Evolutionary conservation across 495 filamentous ascomycete species (phyloP).

Genomic region (Podospora tetraspora): DNA sequence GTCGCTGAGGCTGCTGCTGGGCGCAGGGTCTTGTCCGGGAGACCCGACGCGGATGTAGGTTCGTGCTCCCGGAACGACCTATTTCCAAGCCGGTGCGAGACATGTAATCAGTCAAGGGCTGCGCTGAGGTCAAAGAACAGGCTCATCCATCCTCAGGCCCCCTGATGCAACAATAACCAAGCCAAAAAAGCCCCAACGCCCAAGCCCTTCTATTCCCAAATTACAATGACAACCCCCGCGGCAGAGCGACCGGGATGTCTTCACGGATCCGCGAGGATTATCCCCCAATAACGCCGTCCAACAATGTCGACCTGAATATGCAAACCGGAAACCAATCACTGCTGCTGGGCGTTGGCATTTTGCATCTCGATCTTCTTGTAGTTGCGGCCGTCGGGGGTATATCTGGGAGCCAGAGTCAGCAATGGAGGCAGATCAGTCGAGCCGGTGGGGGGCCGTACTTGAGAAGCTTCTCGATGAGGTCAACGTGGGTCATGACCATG

Average conservation of each 20-base stretch:
- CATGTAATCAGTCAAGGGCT: background rate
- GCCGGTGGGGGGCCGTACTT: slow-evolving; percentile 53
- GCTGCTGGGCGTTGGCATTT: background rate
- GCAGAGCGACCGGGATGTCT: background rate
- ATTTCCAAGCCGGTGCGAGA: background rate
- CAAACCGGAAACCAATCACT: background rate
- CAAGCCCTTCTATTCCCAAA: background rate
- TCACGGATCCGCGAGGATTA: background rate
- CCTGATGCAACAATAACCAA: background rate
- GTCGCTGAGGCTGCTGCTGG: background rate
- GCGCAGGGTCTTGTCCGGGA: background rate
- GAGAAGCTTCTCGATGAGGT: slow-evolving; percentile 95
- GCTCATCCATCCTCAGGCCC: background rate
- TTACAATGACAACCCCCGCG: background rate
- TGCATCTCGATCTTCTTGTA: slow-evolving; percentile 42
- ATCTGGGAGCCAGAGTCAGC: slow-evolving; percentile 25
- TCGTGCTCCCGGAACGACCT: background rate
- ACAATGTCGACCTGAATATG: background rate
- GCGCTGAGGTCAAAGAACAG: background rate
- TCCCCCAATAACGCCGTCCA: background rate
- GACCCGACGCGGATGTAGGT: background rate
- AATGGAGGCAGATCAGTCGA: background rate
- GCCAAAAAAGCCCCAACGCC: background rate
- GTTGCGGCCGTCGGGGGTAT: slow-evolving; percentile 50
- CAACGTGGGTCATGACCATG: slow-evolving; percentile 99